These are phyloP conservation scores for Lithocarpus polystachyus DNA, from an alignment of 306 rosid species.

Conservation along the genomic window DNA sequence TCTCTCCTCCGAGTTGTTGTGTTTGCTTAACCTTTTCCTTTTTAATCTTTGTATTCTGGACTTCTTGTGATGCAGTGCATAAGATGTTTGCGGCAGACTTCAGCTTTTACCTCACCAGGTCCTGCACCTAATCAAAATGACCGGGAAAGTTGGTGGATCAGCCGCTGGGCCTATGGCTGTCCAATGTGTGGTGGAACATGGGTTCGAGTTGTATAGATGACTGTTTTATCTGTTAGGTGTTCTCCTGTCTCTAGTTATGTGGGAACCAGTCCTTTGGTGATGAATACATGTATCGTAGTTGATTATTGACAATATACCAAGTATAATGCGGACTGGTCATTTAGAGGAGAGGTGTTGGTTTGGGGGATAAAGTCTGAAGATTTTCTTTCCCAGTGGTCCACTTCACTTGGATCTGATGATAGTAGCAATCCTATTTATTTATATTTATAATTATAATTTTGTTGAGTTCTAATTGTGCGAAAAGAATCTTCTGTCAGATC, in stretches of 20 bases:
- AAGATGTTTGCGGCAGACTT: constrained; percentile 95
- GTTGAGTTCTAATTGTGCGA: background rate
- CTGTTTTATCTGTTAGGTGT: background rate
- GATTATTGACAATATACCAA: background rate
- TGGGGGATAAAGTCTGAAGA: background rate
- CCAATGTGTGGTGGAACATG: constrained; percentile 99
- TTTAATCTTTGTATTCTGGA: background rate
- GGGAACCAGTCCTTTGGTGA: background rate
- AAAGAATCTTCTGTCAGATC: background rate
- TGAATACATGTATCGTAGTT: background rate
- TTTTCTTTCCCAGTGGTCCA: background rate
- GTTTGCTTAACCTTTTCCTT: background rate
- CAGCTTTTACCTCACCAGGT: constrained; percentile 73
- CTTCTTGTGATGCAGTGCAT: constrained; percentile 68
- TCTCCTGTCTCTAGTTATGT: background rate
- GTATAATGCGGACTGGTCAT: background rate
- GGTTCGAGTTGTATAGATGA: constrained; percentile 83
- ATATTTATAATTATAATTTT: background rate
- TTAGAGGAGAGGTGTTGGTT: background rate
- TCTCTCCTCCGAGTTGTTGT: background rate
- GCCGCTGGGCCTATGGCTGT: constrained; percentile 96
- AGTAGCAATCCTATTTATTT: background rate
- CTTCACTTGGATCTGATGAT: background rate
- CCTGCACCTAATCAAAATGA: constrained; percentile 55
- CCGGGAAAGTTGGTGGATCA: constrained; percentile 88